Conservation (phyloP, 106 monocot genomes). For the Posidonia australis region DNA sequence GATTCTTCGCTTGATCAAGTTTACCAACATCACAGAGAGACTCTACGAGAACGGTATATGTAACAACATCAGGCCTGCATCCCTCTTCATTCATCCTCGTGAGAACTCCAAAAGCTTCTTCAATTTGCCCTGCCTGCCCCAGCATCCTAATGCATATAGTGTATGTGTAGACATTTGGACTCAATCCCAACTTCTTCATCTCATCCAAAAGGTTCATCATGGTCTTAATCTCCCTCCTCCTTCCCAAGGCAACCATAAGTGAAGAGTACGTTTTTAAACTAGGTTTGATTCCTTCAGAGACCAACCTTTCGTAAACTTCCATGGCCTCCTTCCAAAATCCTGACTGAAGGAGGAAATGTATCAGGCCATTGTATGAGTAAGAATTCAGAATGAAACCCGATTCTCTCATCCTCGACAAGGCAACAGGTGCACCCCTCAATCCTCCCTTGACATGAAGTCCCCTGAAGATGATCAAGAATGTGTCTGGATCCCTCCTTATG, state of each 20-base stretch:
- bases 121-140: slow-evolving; percentile 52
- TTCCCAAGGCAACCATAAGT: slow-evolving; percentile 77
- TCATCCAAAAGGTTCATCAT: slow-evolving; percentile 59
- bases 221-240: slow-evolving; percentile 38
- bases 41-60: slow-evolving; percentile 73
- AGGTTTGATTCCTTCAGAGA: slow-evolving; percentile 51
- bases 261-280: slow-evolving; percentile 87
- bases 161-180: slow-evolving; percentile 85
- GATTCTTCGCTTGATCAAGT: slow-evolving; percentile 45
- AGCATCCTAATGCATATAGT: slow-evolving; percentile 87
- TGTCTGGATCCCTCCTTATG: slow-evolving; percentile 47
- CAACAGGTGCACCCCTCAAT: slow-evolving; percentile 47
- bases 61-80: slow-evolving; percentile 81
- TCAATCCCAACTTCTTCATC: slow-evolving; percentile 66
- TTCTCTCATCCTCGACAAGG: slow-evolving; percentile 46
- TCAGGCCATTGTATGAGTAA: slow-evolving; percentile 79
- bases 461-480: slow-evolving; percentile 70
- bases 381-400: slow-evolving; percentile 61
- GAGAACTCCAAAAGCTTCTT: slow-evolving; percentile 55
- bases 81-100: slow-evolving; percentile 60
- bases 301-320: slow-evolving; percentile 66
- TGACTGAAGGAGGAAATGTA: slow-evolving; percentile 69
- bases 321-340: slow-evolving; percentile 48
- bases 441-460: slow-evolving; percentile 42
- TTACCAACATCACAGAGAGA: slow-evolving; percentile 59